Conservation (phyloP, 179 eudicot genomes). For the Pouteria campechiana region DNA sequence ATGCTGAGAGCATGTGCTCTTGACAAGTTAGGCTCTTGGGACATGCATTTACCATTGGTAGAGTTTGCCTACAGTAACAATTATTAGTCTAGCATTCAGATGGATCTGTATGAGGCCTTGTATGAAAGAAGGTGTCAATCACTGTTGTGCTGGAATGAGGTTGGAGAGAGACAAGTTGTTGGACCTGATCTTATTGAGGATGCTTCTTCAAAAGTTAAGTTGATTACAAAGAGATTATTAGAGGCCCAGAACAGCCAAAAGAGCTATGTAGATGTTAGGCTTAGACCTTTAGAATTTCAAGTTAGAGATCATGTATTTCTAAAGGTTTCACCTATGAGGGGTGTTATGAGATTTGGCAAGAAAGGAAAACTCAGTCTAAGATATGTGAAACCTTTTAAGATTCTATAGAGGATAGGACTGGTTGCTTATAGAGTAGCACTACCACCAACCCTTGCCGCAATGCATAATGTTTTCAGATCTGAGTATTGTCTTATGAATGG, state of each 20-base stretch:
- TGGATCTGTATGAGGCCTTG: constrained; percentile 1
- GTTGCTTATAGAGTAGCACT: background rate
- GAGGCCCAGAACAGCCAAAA: too few relatives aligned
- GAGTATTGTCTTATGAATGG: background rate
- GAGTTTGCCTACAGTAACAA: constrained; percentile 7
- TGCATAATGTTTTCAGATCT: constrained; percentile 2
- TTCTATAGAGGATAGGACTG: background rate
- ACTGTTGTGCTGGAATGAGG: background rate
- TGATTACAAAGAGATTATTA: background rate
- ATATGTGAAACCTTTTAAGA: constrained; percentile 4
- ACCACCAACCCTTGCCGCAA: background rate
- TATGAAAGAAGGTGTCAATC: constrained; percentile 1
- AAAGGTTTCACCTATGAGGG: background rate
- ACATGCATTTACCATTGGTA: background rate
- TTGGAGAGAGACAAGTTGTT: background rate
- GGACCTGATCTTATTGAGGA: background rate
- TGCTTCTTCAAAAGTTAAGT: background rate
- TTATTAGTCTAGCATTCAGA: background rate
- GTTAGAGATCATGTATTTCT: background rate
- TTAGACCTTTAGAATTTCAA: too few relatives aligned
- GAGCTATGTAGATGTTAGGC: too few relatives aligned
- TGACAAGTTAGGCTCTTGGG: constrained; percentile 1
- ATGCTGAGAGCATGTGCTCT: constrained; percentile 3
- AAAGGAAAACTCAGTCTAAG: constrained; percentile 6
- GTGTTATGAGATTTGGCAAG: background rate